Conservation (phyloP, 306 rosid genomes). For the Prunus mongolica region DNA sequence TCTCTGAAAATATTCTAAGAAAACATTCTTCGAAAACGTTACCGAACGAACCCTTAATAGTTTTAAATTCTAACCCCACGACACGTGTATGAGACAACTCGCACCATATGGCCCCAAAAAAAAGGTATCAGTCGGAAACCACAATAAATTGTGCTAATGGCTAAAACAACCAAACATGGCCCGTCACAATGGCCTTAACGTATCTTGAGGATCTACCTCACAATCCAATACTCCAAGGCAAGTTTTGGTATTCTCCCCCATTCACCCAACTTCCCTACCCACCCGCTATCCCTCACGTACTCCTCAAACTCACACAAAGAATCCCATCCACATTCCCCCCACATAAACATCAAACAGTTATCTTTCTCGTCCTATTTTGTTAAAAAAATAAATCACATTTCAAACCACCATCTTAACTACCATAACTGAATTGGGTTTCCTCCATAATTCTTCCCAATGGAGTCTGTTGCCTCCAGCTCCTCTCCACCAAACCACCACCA, state of each 20-base stretch:
- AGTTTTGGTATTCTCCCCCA: conserved; percentile 28
- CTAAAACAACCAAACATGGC: neutral
- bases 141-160: too few species aligned
- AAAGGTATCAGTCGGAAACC: too few species aligned
- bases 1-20: too few species aligned
- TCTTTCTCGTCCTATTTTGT: neutral
- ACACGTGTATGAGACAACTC: too few species aligned
- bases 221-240: conserved; percentile 22
- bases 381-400: neutral
- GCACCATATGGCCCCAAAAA: too few species aligned
- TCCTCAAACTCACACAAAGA: conserved; percentile 44
- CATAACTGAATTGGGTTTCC: too few species aligned
- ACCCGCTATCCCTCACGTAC: conserved; percentile 43
- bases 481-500: conserved; percentile 16
- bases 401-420: neutral
- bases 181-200: neutral
- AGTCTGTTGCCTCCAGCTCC: conserved; percentile 54
- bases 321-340: conserved; percentile 24
- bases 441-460: conserved; percentile 28
- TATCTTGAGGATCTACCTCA: conserved; percentile 31
- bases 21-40: too few species aligned
- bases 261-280: conserved; percentile 13
- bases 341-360: neutral
- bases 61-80: too few species aligned
- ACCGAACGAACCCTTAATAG: too few species aligned